Base-by-base conservation (phyloP, 2,329 filamentous ascomycete genomes). In the Pseudocercospora crystallina region DNA sequence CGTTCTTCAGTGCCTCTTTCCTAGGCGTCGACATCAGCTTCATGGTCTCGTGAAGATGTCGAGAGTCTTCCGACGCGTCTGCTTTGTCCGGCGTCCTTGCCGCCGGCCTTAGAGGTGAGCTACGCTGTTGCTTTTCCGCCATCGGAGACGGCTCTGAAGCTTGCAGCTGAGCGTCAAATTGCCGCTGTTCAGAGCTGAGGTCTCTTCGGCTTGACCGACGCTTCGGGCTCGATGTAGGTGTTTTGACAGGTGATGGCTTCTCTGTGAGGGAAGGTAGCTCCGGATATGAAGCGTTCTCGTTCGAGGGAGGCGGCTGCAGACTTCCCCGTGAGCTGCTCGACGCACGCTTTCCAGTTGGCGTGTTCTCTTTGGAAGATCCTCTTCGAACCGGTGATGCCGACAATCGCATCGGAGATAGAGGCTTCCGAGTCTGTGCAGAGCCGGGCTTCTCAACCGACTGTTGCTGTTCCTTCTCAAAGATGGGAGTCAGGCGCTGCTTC, bases 11-110 rank as follows among this genome's bases (percentile, higher is more conserved):
- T 5, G 67, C 67, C 51, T 77, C 74, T 55, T 78, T 78, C 38
- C 75, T 65, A 5, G 76, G 76, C 0, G 76, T 78, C 0, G 73
- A 74, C 43, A 78, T 67, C 12, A 76, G 63, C 51, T 72, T 76
- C 60, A 78, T 75, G 33, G 68, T 75, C 51, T 73, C 7, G 68
- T 65, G 15, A 75, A 51, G 32, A 46, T 47, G 40, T 33, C 57
- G 38, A 9, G 54, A 43, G 13, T 51, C 49, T 13, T 65, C 61
- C 8, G 56, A 46, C 5, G 35, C 41, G 32, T 47, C 51, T 10
- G 40, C 38, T 45, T 53, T 60, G 37, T 64, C 54, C 2, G 58
- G 53, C 7, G 62, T 58, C 2, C 37, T 39, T n/a, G 43, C 39
- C 5, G 47, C 26, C 31, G 26, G 33, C 39, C 47, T 51, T n/a